Evolutionary conservation across 345 rosid genomes (phyloP).

Genomic region (Trapa incisa): DNA sequence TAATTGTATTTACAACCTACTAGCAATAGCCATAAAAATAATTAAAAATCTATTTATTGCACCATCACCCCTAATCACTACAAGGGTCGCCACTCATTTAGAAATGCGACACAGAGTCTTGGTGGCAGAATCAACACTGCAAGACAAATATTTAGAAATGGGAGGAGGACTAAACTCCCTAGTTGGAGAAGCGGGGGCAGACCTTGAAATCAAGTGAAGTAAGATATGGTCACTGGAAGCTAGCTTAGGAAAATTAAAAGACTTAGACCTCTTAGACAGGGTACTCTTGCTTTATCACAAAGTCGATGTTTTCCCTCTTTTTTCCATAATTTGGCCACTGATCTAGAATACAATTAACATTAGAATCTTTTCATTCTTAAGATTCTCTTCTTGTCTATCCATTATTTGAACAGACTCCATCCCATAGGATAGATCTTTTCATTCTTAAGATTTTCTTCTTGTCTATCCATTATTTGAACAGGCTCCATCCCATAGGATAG

Average conservation of each 20-base stretch:
- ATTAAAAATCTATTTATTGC: not conserved
- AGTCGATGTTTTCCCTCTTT: no score
- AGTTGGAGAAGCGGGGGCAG: slow-evolving; percentile 86
- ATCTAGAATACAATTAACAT: no score
- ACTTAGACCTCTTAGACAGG: slow-evolving; percentile 40
- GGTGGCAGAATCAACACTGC: slow-evolving; percentile 65
- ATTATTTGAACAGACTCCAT: no score
- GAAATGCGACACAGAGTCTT: slow-evolving; percentile 85
- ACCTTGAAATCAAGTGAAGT: slow-evolving; percentile 41
- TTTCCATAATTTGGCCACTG: no score
- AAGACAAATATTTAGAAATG: slow-evolving; percentile 28
- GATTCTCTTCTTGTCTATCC: no score
- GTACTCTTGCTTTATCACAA: no score
- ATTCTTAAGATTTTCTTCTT: no score
- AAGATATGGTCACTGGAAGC: slow-evolving; percentile 17
- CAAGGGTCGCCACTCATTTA: slow-evolving; percentile 37
- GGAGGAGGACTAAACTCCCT: slow-evolving; percentile 27
- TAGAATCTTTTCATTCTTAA: no score
- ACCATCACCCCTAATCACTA: not conserved
- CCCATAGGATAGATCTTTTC: no score
- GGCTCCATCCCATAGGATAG: no score
- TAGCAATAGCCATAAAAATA: not conserved
- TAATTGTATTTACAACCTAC: not conserved
- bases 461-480: no score
- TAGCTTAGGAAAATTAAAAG: slow-evolving; percentile 43